Evolutionary conservation across 768 basidiomycete genomes (phyloP).

Genomic region (Termitomyces heimii): DNA sequence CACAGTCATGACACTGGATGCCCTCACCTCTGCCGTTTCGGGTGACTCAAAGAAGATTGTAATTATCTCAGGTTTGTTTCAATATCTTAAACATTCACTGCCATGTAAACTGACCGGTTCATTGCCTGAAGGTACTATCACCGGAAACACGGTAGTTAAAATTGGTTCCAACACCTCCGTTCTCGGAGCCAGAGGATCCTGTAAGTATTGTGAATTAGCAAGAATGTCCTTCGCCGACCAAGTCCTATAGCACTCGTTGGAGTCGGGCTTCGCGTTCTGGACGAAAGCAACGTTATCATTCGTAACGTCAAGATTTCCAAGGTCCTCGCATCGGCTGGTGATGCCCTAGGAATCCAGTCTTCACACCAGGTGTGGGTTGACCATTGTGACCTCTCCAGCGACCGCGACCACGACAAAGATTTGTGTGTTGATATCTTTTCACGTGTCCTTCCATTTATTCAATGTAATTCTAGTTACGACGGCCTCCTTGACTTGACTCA

Average conservation of each 20-base stretch:
- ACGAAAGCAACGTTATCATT: conserved; percentile 40
- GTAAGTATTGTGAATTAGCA: conserved; percentile 16
- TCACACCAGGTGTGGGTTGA: conserved; percentile 39
- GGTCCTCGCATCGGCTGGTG: conserved; percentile 37
- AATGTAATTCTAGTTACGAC: conserved; percentile 29
- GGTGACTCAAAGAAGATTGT: conserved; percentile 38
- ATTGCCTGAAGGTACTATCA: conserved; percentile 28
- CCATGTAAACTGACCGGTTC: neutral
- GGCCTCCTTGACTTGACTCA: conserved; percentile 41
- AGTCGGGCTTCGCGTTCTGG: conserved; percentile 38
- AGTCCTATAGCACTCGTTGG: conserved; percentile 30
- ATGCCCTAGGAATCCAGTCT: conserved; percentile 38
- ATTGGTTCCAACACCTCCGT: conserved; percentile 40
- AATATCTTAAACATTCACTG: neutral
- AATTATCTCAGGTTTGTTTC: conserved; percentile 30
- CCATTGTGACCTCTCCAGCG: conserved; percentile 38
- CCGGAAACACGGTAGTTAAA: conserved; percentile 35
- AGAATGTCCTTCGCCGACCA: neutral
- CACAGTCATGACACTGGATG: conserved; percentile 36
- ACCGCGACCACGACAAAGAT: conserved; percentile 37
- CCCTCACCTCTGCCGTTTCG: conserved; percentile 33
- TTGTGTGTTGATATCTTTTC: neutral
- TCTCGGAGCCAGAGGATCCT: conserved; percentile 32
- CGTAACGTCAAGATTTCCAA: conserved; percentile 45
- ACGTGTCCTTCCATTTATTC: neutral